phyloP scores from a whole-genome alignment of 768 basidiomycete genomes.

The Galerina sulciceps region DNA sequence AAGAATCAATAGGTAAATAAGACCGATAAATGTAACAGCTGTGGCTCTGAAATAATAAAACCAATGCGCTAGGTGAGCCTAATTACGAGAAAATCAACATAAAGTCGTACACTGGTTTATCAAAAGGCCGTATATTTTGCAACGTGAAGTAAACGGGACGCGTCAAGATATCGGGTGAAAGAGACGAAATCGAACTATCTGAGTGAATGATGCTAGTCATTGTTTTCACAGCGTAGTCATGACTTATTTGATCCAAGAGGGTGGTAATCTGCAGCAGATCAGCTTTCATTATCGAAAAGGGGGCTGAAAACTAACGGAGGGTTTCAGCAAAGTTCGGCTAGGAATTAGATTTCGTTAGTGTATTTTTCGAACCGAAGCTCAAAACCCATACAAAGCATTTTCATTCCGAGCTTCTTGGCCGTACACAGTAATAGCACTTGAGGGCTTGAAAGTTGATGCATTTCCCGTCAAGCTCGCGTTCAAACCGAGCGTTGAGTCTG shows the following conservation, averaged over 20 bases:
- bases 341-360: constrained; percentile 1
- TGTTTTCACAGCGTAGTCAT: constrained; percentile 10
- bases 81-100: not conserved
- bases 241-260: constrained; percentile 12
- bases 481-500: constrained; percentile 38
- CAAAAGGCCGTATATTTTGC: constrained; percentile 19
- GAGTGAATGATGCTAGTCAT: constrained; percentile 1
- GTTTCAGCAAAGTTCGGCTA: constrained; percentile 30
- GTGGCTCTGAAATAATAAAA: constrained; percentile 13
- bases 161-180: constrained; percentile 15
- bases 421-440: constrained; percentile 50
- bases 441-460: constrained; percentile 45
- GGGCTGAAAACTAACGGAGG: constrained; percentile 23
- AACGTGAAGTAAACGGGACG: constrained; percentile 18
- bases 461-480: constrained; percentile 35
- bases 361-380: not conserved
- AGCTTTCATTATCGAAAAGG: not conserved
- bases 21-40: constrained; percentile 19
- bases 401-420: constrained; percentile 57
- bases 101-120: constrained; percentile 14
- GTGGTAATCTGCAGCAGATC: constrained; percentile 3
- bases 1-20: constrained; percentile 20
- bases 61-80: not conserved
- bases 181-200: constrained; percentile 5
- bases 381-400: constrained; percentile 52